A percentile compares a stretch with the other conserved stretches of the same genome.
Evolutionary conservation across 192 early-diverging fungal species (phyloP).

Genomic region (Radiomyces spectabilis): DNA sequence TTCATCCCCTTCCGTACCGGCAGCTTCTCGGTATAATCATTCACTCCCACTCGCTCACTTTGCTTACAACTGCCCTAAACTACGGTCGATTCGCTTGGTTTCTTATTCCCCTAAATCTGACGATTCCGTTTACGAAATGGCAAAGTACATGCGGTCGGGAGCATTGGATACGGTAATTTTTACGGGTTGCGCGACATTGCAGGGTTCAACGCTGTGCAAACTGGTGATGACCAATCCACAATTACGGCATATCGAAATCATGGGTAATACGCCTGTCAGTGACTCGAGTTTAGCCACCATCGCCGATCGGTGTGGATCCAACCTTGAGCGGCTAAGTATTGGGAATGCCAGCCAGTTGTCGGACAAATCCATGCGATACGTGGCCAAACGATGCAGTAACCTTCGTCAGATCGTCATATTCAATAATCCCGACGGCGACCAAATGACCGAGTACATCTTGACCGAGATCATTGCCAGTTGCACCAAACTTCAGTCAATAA

Average conservation of each 20-base stretch:
- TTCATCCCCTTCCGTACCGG: background rate
- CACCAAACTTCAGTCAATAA: background rate
- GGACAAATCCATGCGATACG: slow-evolving; percentile 12
- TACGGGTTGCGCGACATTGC: slow-evolving; percentile 15
- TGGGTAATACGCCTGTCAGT: slow-evolving; percentile 18
- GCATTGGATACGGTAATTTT: slow-evolving; percentile 6
- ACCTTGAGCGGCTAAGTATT: slow-evolving; percentile 14
- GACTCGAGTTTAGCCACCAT: slow-evolving; percentile 17
- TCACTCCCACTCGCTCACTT: slow-evolving; percentile 20
- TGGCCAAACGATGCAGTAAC: slow-evolving; percentile 12
- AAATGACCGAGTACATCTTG: slow-evolving; percentile 10
- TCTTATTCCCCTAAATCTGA: slow-evolving; percentile 23
- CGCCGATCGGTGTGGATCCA: slow-evolving; percentile 18
- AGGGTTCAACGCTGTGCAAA: slow-evolving; percentile 27
- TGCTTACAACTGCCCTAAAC: slow-evolving; percentile 20
- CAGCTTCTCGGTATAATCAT: background rate
- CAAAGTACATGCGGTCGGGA: slow-evolving; percentile 15
- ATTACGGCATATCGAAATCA: slow-evolving; percentile 14
- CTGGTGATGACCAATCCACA: slow-evolving; percentile 19
- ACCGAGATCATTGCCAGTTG: slow-evolving; percentile 12
- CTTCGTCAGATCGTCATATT: slow-evolving; percentile 15
- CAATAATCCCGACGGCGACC: slow-evolving; percentile 12
- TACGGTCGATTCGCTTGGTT: slow-evolving; percentile 13
- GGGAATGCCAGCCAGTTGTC: slow-evolving; percentile 23
- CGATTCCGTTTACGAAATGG: slow-evolving; percentile 29